Evolutionary conservation across 164 flowering plant species (phyloP).

Genomic region (Taxillus chinensis): DNA sequence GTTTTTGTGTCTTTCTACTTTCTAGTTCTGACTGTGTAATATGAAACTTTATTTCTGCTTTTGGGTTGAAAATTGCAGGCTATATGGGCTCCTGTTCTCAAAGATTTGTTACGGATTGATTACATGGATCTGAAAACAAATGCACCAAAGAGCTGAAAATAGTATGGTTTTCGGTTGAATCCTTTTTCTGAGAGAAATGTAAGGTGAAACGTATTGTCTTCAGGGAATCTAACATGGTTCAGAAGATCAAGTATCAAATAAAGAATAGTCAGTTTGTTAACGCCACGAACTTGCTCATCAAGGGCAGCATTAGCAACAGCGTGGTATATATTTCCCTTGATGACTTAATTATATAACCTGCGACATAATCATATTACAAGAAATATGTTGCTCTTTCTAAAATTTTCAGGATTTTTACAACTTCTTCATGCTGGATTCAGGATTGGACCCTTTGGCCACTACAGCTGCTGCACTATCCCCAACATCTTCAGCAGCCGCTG

Average conservation of each 20-base stretch:
- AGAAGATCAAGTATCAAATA: slow-evolving; percentile 51
- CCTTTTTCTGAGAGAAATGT: too few relatives aligned
- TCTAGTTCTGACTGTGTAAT: too few relatives aligned
- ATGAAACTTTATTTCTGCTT: background rate
- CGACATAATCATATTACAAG: too few relatives aligned
- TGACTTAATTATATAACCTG: background rate
- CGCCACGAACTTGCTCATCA: slow-evolving; percentile 41
- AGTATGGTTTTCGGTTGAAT: too few relatives aligned
- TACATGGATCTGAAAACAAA: slow-evolving; percentile 24
- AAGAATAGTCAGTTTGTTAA: slow-evolving; percentile 29
- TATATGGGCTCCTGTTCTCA: slow-evolving; percentile 91
- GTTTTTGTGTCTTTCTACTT: too few relatives aligned
- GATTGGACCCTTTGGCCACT: slow-evolving; percentile 29
- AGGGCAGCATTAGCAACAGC: slow-evolving; percentile 32
- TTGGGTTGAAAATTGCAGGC: slow-evolving; percentile 27
- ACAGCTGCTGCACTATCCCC: slow-evolving; percentile 15
- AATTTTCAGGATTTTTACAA: slow-evolving; percentile 76
- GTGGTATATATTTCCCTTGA: slow-evolving; percentile 38
- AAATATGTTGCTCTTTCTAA: background rate
- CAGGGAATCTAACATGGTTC: slow-evolving; percentile 19
- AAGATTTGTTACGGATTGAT: slow-evolving; percentile 74
- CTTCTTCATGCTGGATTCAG: slow-evolving; percentile 54
- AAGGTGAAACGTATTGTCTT: background rate
- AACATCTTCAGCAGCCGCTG: too few relatives aligned
- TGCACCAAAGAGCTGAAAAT: background rate